Percentiles rank a stretch among this genome's conserved stretches.
Evolutionary conservation across 2,329 filamentous ascomycete genomes (phyloP).

Genomic region (Mycocentrospora acerina): DNA sequence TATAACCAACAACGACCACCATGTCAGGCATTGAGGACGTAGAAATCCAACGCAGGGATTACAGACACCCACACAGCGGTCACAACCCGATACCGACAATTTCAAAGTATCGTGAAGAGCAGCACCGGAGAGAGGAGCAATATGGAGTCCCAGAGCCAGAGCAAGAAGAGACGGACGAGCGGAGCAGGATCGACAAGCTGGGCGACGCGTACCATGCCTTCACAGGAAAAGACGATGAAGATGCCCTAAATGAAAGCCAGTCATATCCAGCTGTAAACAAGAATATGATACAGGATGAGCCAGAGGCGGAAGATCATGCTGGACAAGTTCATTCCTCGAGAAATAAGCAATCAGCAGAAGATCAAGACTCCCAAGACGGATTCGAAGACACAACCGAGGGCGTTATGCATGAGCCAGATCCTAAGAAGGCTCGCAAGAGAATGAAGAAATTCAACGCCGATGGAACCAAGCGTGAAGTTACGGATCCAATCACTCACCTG

Average conservation of each 20-base stretch:
- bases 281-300: conserved; percentile 31
- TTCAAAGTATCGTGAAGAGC: conserved; percentile 49
- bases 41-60: conserved; percentile 37
- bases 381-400: conserved; percentile 50
- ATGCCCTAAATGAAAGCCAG: conserved; percentile 25
- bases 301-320: conserved; percentile 35
- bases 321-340: conserved; percentile 20
- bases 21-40: conserved; percentile 49
- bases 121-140: conserved; percentile 44
- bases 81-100: conserved; percentile 51
- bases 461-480: conserved; percentile 61
- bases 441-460: conserved; percentile 53
- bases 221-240: conserved; percentile 29
- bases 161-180: conserved; percentile 23
- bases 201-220: conserved; percentile 40
- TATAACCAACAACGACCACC: conserved; percentile 1
- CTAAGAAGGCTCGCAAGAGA: conserved; percentile 50
- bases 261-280: conserved; percentile 41
- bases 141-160: conserved; percentile 26
- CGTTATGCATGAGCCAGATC: conserved; percentile 38
- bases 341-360: conserved; percentile 16
- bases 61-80: conserved; percentile 47
- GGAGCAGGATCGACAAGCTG: conserved; percentile 37
- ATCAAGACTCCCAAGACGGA: conserved; percentile 22
- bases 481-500: conserved; percentile 71